Evolutionary conservation across 2,329 filamentous ascomycete genomes (phyloP), one percentile per base, ranked within the genome.

Genomic region (Gnomoniopsis sp.): DNA sequence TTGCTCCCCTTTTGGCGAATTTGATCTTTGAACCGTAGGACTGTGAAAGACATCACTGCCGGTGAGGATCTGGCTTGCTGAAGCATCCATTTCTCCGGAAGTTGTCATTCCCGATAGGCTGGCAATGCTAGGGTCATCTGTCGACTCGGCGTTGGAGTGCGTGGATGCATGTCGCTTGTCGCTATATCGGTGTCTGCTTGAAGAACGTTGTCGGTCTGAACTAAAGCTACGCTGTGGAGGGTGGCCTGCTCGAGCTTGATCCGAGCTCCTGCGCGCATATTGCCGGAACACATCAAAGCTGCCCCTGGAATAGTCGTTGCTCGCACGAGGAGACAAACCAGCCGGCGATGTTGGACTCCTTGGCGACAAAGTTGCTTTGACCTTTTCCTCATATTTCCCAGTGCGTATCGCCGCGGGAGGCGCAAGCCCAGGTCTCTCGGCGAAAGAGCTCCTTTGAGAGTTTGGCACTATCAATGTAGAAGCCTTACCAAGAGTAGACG

Each of bases 41-140:
- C 87, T 88, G 64, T 89, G 87, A 67, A 99, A 98, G 10, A 97
- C 89, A 65, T 95, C 91, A 65, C 92, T 97, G 36, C 90, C 86
- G 55, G 85, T 84, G 10, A 99, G 76, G 41, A 98, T 97, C 72
- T 96, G 92, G 70, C 93, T 98, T 2, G 90, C 93, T 3, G 93
- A 96, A 50, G 88, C 87, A 59, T 93, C 90, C 49, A 56, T n/a
- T 46, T 93, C 89, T 55, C 83, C 84, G 3, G 89, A 90, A 3
- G 86, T 79, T 1, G 88, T 79, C 34, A 88, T 77, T 2, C 86
- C 90, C 1, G 89, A 93, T 57, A 89, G 72, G 67, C 87, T 74
- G 7, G 69, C 68, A 59, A 70, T 70, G 60, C 71, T 91, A 0
- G 86, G 88, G 48, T 88, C 89, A 54, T 90, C 90, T 61, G 88